Conservation (phyloP, 1,284 basidiomycete species). For the Melanopsichium pennsylvanicum region DNA sequence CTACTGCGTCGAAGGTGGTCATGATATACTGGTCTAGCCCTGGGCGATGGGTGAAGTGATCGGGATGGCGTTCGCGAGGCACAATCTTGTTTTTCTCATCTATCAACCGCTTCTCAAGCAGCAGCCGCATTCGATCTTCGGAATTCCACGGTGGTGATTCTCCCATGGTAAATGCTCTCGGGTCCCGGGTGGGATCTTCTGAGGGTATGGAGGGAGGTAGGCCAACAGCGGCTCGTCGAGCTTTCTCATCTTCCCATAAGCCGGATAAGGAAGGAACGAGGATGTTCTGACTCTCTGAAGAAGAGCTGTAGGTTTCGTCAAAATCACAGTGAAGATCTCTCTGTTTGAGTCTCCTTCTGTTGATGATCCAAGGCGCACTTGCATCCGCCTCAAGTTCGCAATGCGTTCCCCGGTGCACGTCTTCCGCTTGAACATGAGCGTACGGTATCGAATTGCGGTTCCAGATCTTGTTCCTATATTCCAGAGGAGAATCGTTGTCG, state of each 20-base stretch:
- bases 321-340: constrained; percentile 78
- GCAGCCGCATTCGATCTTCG: constrained; percentile 63
- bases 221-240: constrained; percentile 70
- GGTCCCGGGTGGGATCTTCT: constrained; percentile 45
- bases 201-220: constrained; percentile 48
- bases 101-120: constrained; percentile 55
- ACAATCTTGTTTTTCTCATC: constrained; percentile 68
- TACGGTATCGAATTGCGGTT: constrained; percentile 33
- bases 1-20: constrained; percentile 84
- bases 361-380: constrained; percentile 82
- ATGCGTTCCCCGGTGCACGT: constrained; percentile 70
- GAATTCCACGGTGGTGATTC: constrained; percentile 59
- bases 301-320: constrained; percentile 21
- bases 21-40: constrained; percentile 76
- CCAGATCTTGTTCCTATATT: constrained; percentile 31
- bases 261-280: constrained; percentile 87
- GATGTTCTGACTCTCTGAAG: constrained; percentile 71
- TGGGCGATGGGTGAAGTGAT: constrained; percentile 44
- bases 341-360: constrained; percentile 75
- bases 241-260: constrained; percentile 91
- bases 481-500: constrained; percentile 13
- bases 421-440: constrained; percentile 33
- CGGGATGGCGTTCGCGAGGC: constrained; percentile 24
- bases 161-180: constrained; percentile 30
- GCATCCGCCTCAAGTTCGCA: constrained; percentile 85